Conservation (phyloP, 2,329 filamentous ascomycete genomes). For the Claviceps sp. region DNA sequence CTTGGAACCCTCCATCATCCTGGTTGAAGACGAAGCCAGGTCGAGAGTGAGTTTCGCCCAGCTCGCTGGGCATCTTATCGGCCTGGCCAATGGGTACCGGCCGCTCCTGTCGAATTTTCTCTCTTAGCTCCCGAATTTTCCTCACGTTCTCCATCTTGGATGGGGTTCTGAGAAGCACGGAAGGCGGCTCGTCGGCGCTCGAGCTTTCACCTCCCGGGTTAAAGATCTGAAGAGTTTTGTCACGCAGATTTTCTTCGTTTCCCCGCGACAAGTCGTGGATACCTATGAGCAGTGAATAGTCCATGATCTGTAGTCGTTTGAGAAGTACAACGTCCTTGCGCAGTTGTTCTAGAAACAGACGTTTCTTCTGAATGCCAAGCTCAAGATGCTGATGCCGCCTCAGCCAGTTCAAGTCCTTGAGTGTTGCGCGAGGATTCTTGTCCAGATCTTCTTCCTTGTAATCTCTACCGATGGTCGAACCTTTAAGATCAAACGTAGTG, state of each 20-base stretch:
- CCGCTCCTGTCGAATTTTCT: conserved; percentile 85
- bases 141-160: conserved; percentile 85
- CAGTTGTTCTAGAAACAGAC: conserved; percentile 78
- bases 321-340: conserved; percentile 75
- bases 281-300: conserved; percentile 89
- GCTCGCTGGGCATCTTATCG: conserved; percentile 80
- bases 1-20: conserved; percentile 85
- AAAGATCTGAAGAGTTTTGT: conserved; percentile 86
- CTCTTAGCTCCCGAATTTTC: conserved; percentile 79
- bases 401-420: conserved; percentile 97
- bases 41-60: conserved; percentile 60
- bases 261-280: conserved; percentile 84
- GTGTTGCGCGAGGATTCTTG: conserved; percentile 77
- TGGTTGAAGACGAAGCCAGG: conserved; percentile 72
- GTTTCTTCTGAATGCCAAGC: conserved; percentile 77
- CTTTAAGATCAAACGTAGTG: conserved; percentile 91
- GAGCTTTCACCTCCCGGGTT: conserved; percentile 63
- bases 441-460: conserved; percentile 79
- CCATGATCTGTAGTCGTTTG: conserved; percentile 90
- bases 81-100: conserved; percentile 85
- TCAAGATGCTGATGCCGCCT: conserved; percentile 74
- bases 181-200: conserved; percentile 45
- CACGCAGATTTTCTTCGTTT: conserved; percentile 85
- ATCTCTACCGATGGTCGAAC: conserved; percentile 86
- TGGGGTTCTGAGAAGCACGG: conserved; percentile 69